Evolutionary conservation across 164 flowering plant species (phyloP).

Genomic region (Vitis amurensis): DNA sequence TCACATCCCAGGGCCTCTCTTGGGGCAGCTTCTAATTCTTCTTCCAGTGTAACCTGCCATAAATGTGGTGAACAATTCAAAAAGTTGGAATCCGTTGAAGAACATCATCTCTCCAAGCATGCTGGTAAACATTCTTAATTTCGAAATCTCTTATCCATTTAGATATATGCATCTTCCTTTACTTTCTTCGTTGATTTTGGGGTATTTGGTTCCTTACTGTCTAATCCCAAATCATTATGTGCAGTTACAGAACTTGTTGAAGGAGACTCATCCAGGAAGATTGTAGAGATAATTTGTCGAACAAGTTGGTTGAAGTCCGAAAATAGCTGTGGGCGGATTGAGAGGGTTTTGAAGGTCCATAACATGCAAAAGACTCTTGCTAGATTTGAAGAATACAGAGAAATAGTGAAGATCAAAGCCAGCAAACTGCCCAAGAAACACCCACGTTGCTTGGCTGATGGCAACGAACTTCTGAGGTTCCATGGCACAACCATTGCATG

Average conservation of each 20-base stretch:
- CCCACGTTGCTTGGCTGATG: constrained; percentile 46
- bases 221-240: neutral
- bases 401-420: constrained; percentile 37
- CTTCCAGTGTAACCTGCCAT: constrained; percentile 16
- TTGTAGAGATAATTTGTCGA: constrained; percentile 36
- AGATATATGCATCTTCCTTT: neutral
- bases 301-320: constrained; percentile 20
- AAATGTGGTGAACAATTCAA: constrained; percentile 36
- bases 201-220: neutral
- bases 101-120: constrained; percentile 41
- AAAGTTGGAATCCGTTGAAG: constrained; percentile 34
- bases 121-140: constrained; percentile 28
- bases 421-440: constrained; percentile 39
- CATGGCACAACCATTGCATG: constrained; percentile 39
- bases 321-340: constrained; percentile 10
- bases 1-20: neutral
- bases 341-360: constrained; percentile 38
- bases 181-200: no score
- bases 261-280: constrained; percentile 38
- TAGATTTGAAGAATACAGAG: constrained; percentile 42
- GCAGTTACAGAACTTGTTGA: constrained; percentile 40
- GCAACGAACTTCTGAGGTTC: constrained; percentile 51
- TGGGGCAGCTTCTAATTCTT: neutral
- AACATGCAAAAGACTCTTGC: constrained; percentile 34
- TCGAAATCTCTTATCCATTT: neutral